Percentiles rank a stretch among this genome's conserved stretches.
These are phyloP conservation scores for Symmetrospora coprosmae DNA, from an alignment of 768 basidiomycete genomes.

Conservation along the genomic window DNA sequence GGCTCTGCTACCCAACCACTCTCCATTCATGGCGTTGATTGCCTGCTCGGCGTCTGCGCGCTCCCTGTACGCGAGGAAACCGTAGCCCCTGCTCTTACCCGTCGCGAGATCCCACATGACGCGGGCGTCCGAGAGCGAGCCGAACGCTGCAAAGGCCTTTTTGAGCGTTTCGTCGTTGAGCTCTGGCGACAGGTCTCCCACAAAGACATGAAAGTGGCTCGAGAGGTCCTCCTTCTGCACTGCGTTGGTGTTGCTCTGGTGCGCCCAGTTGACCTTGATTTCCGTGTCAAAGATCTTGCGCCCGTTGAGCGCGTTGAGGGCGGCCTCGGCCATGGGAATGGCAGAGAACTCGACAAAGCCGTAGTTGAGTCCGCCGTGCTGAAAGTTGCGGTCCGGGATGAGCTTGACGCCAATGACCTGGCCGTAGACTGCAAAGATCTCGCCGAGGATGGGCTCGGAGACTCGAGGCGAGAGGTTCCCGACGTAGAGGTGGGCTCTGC, in stretches of 20 bases:
- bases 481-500: conserved; percentile 91
- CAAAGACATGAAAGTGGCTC: conserved; percentile 94
- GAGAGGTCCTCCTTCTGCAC: conserved; percentile 99
- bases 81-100: conserved; percentile 93
- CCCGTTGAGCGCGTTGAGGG: conserved; percentile 94
- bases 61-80: conserved; percentile 96
- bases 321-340: conserved; percentile 96
- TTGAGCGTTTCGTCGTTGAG: conserved; percentile 93
- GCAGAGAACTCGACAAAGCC: conserved; percentile 94
- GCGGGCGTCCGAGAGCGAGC: conserved; percentile 86
- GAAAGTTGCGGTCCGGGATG: conserved; percentile 97
- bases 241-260: conserved; percentile 79
- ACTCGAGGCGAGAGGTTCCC: conserved; percentile 95
- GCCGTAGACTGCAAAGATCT: conserved; percentile 48
- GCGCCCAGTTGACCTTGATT: conserved; percentile 99
- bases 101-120: conserved; percentile 99
- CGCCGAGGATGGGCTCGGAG: conserved; percentile 97
- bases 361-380: conserved; percentile 97
- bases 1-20: conserved; percentile 94
- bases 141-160: conserved; percentile 95
- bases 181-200: conserved; percentile 97
- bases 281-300: conserved; percentile 99
- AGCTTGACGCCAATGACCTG: conserved; percentile 99
- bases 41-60: conserved; percentile 99
- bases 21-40: conserved; percentile 98